Base-by-base conservation (phyloP, 805 yeast genomes). In the Saturnispora kantuleensis region DNA sequence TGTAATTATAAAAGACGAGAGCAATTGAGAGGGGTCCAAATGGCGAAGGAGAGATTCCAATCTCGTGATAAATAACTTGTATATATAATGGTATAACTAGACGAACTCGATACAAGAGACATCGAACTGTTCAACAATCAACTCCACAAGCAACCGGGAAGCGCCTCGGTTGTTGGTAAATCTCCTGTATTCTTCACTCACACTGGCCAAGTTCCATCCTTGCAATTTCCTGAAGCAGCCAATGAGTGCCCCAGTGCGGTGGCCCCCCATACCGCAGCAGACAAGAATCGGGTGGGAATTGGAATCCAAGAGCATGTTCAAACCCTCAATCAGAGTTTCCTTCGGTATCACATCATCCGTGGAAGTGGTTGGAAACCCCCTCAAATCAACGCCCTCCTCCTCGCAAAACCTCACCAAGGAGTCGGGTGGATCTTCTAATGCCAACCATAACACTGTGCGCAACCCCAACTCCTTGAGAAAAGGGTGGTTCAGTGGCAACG, bases 241-340 rank as follows among this genome's bases (percentile, higher is more conserved):
- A 48, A 93, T 78, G 3, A 93, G 96, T 0, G 97, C 89, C 1
- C 98, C 98, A 0, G 97, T 89, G 52, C 98, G 71, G 62, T 90
- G 98, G 53, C 98, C 70, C 0, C 98, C 98, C 98, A 93, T 93
- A 11, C 97, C 96, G 56, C 97, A 93, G 62, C 97, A 93, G 4
- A 89, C 89, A 41, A 93, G 66, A 49, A 93, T 56, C 0, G 98
- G 97, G 56, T 86, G 85, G 59, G 79, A 77, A n/a, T 76, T 71
- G 50, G 73, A 73, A 54, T 85, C 81, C 83, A 49, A 90, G 65
- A 1, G 96, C 95, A 49, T 78, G 79, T 26, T 77, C 75, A 43
- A 90, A 87, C 17, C 94, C 15, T 37, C 36, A 8, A 77, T 50
- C 8, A 39, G 18, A 11, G 42, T 31, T 18, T 12, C 21, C 10